These are phyloP conservation scores for Pisolithus sp. DNA, from an alignment of 768 basidiomycete genomes.

Conservation along the genomic window DNA sequence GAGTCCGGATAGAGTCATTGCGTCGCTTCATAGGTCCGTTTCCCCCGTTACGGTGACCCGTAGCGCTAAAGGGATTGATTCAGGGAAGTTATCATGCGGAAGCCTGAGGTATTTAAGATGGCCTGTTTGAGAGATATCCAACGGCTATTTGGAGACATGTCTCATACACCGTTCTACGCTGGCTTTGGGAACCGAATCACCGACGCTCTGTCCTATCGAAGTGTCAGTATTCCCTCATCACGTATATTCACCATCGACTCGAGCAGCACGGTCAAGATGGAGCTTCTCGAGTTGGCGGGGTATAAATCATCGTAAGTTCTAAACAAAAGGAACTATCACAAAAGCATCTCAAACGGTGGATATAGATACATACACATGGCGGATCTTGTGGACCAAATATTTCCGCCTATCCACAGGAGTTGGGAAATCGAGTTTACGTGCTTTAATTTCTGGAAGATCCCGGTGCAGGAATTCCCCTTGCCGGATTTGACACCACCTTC, in stretches of 20 bases:
- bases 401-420: conserved; percentile 90
- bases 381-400: conserved; percentile 99
- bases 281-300: conserved; percentile 90
- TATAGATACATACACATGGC: conserved; percentile 95
- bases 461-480: conserved; percentile 69
- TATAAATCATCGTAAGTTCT: conserved; percentile 86
- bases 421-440: conserved; percentile 90
- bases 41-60: neutral
- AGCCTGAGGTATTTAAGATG: conserved; percentile 99
- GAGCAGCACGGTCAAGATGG: conserved; percentile 92
- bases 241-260: conserved; percentile 98
- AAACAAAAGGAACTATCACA: neutral
- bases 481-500: conserved; percentile 84
- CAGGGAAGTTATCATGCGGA: conserved; percentile 97
- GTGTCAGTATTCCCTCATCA: conserved; percentile 88
- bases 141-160: conserved; percentile 71
- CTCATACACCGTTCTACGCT: conserved; percentile 82
- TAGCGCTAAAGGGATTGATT: neutral
- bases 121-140: conserved; percentile 94
- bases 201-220: conserved; percentile 95
- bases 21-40: conserved; percentile 83
- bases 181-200: conserved; percentile 99
- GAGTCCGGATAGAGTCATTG: conserved; percentile 95
- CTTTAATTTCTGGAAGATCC: conserved; percentile 92
- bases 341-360: neutral